Conservation (phyloP, 2,329 filamentous ascomycete genomes). For the Cladosporium sp. region DNA sequence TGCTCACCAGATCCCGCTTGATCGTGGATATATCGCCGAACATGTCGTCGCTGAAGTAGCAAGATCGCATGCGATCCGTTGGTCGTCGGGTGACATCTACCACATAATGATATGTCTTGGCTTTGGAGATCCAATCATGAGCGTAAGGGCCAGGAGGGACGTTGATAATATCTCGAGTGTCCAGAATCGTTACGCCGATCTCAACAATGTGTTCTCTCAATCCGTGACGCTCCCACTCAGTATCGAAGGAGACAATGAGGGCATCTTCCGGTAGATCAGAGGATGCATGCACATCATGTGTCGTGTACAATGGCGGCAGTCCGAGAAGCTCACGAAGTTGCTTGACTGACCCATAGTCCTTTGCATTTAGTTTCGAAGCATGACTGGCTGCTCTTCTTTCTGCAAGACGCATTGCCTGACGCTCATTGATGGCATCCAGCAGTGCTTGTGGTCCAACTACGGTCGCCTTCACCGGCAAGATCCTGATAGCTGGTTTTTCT, state of each 20-base stretch:
- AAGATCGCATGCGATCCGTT: constrained; percentile 41
- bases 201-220: constrained; percentile 65
- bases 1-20: background rate
- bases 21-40: constrained; percentile 19
- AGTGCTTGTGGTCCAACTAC: background rate
- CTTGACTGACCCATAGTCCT: constrained; percentile 6
- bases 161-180: constrained; percentile 55
- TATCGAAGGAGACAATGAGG: constrained; percentile 70
- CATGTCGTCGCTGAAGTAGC: constrained; percentile 52
- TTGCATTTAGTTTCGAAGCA: background rate
- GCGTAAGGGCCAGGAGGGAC: constrained; percentile 58
- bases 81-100: constrained; percentile 25
- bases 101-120: constrained; percentile 64
- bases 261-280: background rate
- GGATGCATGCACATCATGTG: background rate
- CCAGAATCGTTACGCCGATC: constrained; percentile 73
- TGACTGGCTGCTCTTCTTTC: background rate
- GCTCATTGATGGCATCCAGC: background rate
- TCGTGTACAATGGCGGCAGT: background rate
- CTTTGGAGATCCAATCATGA: constrained; percentile 59
- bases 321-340: constrained; percentile 9
- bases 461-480: background rate
- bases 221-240: constrained; percentile 70
- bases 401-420: background rate
- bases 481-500: background rate